Evolutionary conservation across 2,329 filamentous ascomycete genomes (phyloP), one percentile per base, ranked within the genome.

Genomic region (Fusarium longipes): DNA sequence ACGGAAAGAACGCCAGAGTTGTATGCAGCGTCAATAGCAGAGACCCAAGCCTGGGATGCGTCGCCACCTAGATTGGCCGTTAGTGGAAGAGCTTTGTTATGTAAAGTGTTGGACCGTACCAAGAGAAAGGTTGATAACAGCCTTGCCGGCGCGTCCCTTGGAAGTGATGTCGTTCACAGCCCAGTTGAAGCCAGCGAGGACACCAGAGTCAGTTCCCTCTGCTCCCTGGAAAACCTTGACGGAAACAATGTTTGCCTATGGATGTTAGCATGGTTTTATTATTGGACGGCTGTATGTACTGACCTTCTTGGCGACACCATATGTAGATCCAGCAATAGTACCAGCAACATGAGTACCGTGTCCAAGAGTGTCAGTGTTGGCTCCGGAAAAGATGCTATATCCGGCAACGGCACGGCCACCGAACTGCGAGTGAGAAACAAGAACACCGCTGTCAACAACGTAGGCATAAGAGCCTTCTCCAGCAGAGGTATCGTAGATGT

Each of bases 171-270:
- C 44, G 30, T 48, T 48, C 17, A 48, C 44, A 35, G 44, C 44
- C 44, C 44, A 48, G 44, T 48, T 48, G 8, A 48, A 48, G 22
- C 44, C 44, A 24, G 44, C 44, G 5, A 48, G 44, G 10, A 48
- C 44, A 35, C 44, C 44, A 15, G 44, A 48, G 30, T 48, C 44
- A 3, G 44, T 48, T 25, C 44, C 44, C 30, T 48, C 44, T 6
- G 44, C 44, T 3, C 44, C 44, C 20, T 48, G 44, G 44, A 48
- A 48, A 15, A 48, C 44, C 30, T 48, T 48, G 44, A 48, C 44
- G 30, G 44, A 44, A 29, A 44, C 8, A 20, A 44, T 44, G 25
- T 10, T 44, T 6, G 42, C 47, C 47, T 50, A 30, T 9, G 12
- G 18, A 24, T 4, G 4, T 50, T 40, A 50, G 35, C 11, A 24